These are phyloP conservation scores for Coniella vitis DNA, from an alignment of 2,329 filamentous ascomycete genomes.

Conservation along the genomic window DNA sequence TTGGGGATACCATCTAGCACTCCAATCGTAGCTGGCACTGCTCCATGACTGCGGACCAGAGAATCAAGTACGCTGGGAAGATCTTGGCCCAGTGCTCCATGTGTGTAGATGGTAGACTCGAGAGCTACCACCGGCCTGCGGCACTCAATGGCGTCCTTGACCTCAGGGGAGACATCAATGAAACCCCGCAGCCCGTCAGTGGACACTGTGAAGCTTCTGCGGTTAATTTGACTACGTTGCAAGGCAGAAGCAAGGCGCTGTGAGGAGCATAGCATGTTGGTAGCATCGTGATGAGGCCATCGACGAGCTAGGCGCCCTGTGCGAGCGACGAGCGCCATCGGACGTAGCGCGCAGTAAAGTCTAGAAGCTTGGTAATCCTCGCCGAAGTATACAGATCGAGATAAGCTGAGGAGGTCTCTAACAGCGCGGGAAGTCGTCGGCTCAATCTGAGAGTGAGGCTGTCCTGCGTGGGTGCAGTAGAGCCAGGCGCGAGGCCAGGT, in stretches of 20 bases:
- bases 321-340: not conserved
- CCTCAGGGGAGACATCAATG: slow-evolving; percentile 73
- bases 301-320: not conserved
- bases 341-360: no score
- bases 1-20: slow-evolving; percentile 76
- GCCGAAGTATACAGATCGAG: no score
- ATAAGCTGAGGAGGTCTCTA: not conserved
- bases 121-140: slow-evolving; percentile 83
- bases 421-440: no score
- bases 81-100: slow-evolving; percentile 73
- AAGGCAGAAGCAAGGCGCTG: not conserved
- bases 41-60: slow-evolving; percentile 73
- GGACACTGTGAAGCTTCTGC: not conserved
- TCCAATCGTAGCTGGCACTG: slow-evolving; percentile 83
- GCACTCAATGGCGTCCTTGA: slow-evolving; percentile 66
- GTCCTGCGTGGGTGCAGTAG: not conserved
- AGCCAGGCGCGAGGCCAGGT: not conserved
- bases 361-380: no score
- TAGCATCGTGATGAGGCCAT: not conserved
- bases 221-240: not conserved
- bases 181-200: slow-evolving; percentile 33
- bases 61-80: slow-evolving; percentile 59
- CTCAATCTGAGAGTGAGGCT: not conserved
- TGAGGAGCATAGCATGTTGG: not conserved
- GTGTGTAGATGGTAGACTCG: slow-evolving; percentile 95